These are phyloP conservation scores for Jamesozyma rosinii DNA, from an alignment of 805 yeast genomes.

Conservation along the genomic window DNA sequence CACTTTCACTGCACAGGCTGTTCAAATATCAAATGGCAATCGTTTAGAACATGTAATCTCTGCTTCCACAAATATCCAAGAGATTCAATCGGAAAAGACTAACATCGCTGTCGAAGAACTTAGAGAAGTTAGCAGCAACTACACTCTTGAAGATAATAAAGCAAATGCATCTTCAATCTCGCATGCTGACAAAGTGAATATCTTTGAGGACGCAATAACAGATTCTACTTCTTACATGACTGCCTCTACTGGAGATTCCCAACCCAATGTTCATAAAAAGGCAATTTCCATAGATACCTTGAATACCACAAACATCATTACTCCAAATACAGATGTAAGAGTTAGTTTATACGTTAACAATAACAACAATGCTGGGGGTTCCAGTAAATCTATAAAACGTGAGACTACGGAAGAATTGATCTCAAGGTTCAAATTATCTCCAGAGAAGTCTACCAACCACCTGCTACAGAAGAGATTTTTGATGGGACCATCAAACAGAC, in stretches of 20 bases:
- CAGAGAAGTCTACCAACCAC: conserved; percentile 16
- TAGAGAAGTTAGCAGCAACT: neutral
- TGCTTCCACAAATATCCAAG: neutral
- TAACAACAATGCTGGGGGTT: conserved; percentile 5
- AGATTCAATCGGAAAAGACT: neutral
- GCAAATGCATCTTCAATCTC: neutral
- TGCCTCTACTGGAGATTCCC: conserved; percentile 17
- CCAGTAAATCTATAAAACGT: conserved; percentile 15
- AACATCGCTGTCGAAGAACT: neutral
- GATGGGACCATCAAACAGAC: neutral
- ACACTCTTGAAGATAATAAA: neutral
- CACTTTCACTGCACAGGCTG: conserved; percentile 25
- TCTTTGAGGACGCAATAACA: conserved; percentile 26
- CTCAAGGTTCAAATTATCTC: conserved; percentile 25
- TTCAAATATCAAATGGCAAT: conserved; percentile 17
- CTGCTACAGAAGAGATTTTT: conserved; percentile 21
- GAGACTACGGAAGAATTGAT: conserved; percentile 30
- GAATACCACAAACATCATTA: conserved; percentile 22
- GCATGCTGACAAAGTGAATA: conserved; percentile 10
- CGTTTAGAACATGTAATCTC: conserved; percentile 4
- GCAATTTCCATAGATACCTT: conserved; percentile 29
- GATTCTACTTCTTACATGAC: conserved; percentile 18
- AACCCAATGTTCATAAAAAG: conserved; percentile 21
- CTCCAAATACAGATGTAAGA: conserved; percentile 28
- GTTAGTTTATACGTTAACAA: conserved; percentile 26